Evolutionary conservation across 2,329 filamentous ascomycete genomes (phyloP), one percentile per base, ranked within the genome.

Genomic region (Aspergillus neoniger): DNA sequence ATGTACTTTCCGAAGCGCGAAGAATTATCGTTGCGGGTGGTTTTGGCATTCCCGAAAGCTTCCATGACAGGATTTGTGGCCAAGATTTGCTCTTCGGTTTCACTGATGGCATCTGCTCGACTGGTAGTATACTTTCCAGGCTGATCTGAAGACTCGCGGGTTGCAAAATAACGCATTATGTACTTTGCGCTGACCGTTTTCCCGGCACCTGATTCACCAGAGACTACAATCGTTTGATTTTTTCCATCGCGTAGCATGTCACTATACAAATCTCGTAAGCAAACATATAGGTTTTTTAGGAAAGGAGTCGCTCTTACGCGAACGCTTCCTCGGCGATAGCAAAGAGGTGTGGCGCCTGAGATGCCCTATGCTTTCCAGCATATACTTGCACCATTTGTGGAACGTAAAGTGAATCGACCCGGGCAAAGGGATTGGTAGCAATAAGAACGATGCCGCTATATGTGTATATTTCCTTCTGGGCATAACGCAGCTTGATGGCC

Each of bases 371-470:
- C 79, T 94, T 98, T 73, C 95, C 95, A 59, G 95, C 93, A 80
- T 99, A 99, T 41, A 98, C 92, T 78, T 99, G 95, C n/a, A 99
- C 93, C 94, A 99, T 99, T 67, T 95, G 95, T 17, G 94, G 93
- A 10, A 99, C 95, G 79, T 99, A 99, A 73, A 99, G 87, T 44
- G 95, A 99, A 77, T 99, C 95, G 68, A 99, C 93, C 67, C 95
- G 87, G 57, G 96, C 95, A 73, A 99, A 99, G 21, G 95, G 95
- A 80, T 99, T 99, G 65, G 95, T 96, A 65, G 95, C 95, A 81
- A 99, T 99, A 69, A 99, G 85, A 67, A 99, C 95, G 74, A 99
- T 98, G 75, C 95, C 95, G 76, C 92, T 96, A 82, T 99, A 99
- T 73, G 95, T 99, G 83, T 99, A 99, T 72, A 99, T 99, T 78